Conservation (phyloP, 768 basidiomycete genomes). For the Boletus speciosus region DNA sequence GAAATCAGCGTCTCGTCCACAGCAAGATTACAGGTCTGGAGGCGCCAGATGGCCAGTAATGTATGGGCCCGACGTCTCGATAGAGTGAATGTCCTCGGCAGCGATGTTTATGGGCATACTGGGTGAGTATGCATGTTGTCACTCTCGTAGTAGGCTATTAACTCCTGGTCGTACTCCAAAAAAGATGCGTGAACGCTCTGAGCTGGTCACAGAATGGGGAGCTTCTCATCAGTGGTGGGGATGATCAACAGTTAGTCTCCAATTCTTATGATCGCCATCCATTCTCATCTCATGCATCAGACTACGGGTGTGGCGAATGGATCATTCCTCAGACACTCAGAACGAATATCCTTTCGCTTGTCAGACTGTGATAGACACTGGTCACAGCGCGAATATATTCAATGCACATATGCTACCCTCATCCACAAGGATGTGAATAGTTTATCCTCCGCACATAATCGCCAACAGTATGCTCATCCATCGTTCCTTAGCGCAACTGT, state of each 20-base stretch:
- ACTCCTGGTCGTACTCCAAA: neutral
- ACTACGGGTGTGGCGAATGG: slow-evolving; percentile 77
- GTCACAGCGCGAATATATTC: slow-evolving; percentile 84
- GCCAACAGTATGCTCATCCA: slow-evolving; percentile 4
- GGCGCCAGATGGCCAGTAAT: slow-evolving; percentile 20
- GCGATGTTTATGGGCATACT: slow-evolving; percentile 57
- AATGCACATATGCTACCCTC: slow-evolving; percentile 75
- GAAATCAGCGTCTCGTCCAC: slow-evolving; percentile 17
- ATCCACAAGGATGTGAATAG: slow-evolving; percentile 70
- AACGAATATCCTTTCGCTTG: slow-evolving; percentile 64
- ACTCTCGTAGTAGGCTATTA: neutral
- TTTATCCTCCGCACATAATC: slow-evolving; percentile 14
- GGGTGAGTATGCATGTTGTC: slow-evolving; percentile 46
- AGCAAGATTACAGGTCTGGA: slow-evolving; percentile 22
- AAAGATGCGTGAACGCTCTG: slow-evolving; percentile 73
- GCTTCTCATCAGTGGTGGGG: slow-evolving; percentile 65
- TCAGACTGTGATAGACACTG: slow-evolving; percentile 68
- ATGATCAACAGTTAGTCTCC: slow-evolving; percentile 59
- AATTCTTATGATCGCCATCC: neutral
- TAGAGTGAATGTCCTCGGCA: slow-evolving; percentile 71
- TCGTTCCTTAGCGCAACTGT: slow-evolving; percentile 53
- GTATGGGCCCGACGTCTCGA: slow-evolving; percentile 43
- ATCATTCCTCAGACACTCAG: slow-evolving; percentile 34
- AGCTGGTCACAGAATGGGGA: slow-evolving; percentile 70
- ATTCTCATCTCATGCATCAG: slow-evolving; percentile 31